Percentiles rank a stretch among this genome's conserved stretches.
phyloP scores from a whole-genome alignment of 257 asterid species.

The Nicotiana knightiana region DNA sequence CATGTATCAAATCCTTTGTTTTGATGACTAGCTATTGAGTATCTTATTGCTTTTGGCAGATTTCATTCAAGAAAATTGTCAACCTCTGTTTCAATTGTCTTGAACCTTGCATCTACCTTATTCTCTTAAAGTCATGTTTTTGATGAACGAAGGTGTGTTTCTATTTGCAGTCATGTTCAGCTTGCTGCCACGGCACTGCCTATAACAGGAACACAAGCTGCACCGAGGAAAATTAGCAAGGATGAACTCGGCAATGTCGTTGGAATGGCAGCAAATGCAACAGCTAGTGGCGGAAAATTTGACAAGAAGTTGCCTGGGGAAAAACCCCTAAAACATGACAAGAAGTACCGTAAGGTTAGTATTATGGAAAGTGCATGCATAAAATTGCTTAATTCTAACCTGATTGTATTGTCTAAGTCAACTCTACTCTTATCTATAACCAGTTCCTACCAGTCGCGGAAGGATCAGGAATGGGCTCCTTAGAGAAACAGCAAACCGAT shows the following conservation, averaged over 20 bases:
- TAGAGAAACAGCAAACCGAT: conserved; percentile 82
- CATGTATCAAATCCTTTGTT: neutral
- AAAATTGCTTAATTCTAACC: neutral
- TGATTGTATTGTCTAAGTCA: neutral
- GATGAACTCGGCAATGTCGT: conserved; percentile 86
- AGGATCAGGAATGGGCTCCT: conserved; percentile 90
- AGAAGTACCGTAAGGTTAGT: conserved; percentile 85
- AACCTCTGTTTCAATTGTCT: too few species aligned
- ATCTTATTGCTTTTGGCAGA: too few species aligned
- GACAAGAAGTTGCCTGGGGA: conserved; percentile 94
- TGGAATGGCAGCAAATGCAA: conserved; percentile 86
- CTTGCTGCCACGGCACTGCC: conserved; percentile 91
- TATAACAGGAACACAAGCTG: conserved; percentile 69
- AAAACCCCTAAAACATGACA: conserved; percentile 80
- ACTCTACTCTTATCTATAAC: neutral
- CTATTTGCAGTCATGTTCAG: conserved; percentile 68
- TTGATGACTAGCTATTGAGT: neutral
- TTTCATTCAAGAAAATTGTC: too few species aligned
- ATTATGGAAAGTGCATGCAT: neutral
- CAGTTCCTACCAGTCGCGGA: conserved; percentile 88
- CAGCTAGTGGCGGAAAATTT: conserved; percentile 98
- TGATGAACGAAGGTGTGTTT: too few species aligned
- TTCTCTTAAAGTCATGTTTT: too few species aligned
- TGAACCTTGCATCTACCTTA: too few species aligned
- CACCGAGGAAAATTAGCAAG: conserved; percentile 64